Evolutionary conservation across 148 eudicot genomes (phyloP).

Genomic region (Dysphania ambrosioides): DNA sequence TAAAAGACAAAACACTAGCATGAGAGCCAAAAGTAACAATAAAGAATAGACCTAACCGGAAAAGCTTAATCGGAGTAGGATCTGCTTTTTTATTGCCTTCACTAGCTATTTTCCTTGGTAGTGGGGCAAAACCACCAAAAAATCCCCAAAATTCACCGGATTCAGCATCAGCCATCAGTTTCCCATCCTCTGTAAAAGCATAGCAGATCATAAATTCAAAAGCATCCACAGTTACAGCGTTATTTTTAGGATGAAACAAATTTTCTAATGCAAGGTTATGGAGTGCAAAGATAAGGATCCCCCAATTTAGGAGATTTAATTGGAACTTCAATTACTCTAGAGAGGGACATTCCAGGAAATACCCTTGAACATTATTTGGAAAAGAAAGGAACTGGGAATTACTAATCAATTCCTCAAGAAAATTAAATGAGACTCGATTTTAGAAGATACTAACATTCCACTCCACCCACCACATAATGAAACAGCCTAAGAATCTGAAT

Average conservation of each 20-base stretch:
- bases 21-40: neutral
- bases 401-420: neutral
- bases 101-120: conserved; percentile 73
- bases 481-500: neutral
- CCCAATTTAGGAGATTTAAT: neutral
- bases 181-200: conserved; percentile 75
- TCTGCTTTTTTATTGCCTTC: conserved; percentile 44
- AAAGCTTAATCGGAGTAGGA: conserved; percentile 54
- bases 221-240: neutral
- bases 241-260: neutral
- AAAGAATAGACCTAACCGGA: conserved; percentile 43
- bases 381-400: too few relatives aligned
- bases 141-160: conserved; percentile 98
- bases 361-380: neutral
- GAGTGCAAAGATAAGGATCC: too few relatives aligned
- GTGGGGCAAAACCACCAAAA: conserved; percentile 99
- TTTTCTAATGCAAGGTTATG: neutral
- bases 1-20: neutral
- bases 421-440: neutral
- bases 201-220: conserved; percentile 3
- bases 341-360: neutral
- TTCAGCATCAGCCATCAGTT: conserved; percentile 90
- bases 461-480: neutral
- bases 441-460: neutral
- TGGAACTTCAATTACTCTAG: neutral